Evolutionary conservation across 2,329 filamentous ascomycete genomes (phyloP), one percentile per base, ranked within the genome.

Genomic region (Aspergillus quadricinctus): DNA sequence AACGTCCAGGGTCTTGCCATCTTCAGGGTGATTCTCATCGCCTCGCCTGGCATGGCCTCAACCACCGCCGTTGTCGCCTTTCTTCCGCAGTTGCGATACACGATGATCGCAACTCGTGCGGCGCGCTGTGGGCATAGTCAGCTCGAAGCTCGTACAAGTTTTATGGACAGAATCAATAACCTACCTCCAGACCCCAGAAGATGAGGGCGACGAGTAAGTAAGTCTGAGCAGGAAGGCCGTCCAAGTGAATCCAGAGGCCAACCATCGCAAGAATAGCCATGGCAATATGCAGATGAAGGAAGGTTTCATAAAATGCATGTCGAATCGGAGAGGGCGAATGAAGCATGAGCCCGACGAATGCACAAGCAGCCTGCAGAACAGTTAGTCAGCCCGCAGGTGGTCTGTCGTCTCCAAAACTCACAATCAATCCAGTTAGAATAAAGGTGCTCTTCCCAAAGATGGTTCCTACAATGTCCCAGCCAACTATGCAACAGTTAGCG

Each of bases 231-330:
- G 88, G 83, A 4, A 91, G 77, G 3, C 79, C 73, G 28, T 90
- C 83, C 9, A 89, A 85, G 77, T 97, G 94, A 40, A 92, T 78
- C 82, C 87, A 94, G 8, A 92, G 86, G 66, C 86, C 87, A 55
- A 83, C 79, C 51, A 97, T 83, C 49, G 80, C 78, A 53, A 90
- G 69, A 37, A 88, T 73, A 41, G 87, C 91, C 51, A 96, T 77
- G 40, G 89, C 72, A 64, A 96, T 92, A 76, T 97, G 94, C 29
- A 88, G 75, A 70, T 89, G 90, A 65, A 97, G 82, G 77, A 99
- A 99, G 1, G 91, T 95, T 77, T 99, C 94, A 77, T 99, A 99
- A 72, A 96, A 97, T 41, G 92, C 92, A 73, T 97, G 93, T 59
- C 94, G 87, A 52, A 99, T 70, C 0, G 92, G 88, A 2, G 91